phyloP scores from a whole-genome alignment of 1,284 basidiomycete genomes.

The Sporisorium sorghi region DNA sequence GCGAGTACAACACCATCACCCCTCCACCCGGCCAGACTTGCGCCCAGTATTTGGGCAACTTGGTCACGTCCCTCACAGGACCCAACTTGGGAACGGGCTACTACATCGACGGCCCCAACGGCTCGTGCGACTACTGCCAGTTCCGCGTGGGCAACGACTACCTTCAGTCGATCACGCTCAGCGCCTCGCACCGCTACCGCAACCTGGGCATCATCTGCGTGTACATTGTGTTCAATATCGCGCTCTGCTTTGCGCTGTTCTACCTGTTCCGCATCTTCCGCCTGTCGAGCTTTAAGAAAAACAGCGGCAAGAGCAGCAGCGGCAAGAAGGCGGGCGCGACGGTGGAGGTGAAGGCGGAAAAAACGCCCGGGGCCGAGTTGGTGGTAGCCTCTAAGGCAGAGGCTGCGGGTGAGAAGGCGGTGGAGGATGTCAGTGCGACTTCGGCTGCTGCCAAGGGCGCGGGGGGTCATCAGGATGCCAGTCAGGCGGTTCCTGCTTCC shows the following conservation, averaged over 20 bases:
- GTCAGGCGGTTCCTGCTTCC: not conserved
- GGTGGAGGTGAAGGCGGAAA: not conserved
- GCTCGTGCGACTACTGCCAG: slow-evolving; percentile 71
- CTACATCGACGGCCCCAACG: slow-evolving; percentile 40
- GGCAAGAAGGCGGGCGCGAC: slow-evolving; percentile 17
- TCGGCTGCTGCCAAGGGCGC: slow-evolving; percentile 26
- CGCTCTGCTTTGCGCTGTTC: slow-evolving; percentile 53
- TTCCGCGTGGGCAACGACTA: slow-evolving; percentile 75
- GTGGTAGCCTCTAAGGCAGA: slow-evolving; percentile 10
- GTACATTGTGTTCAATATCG: slow-evolving; percentile 76
- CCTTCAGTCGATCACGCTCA: slow-evolving; percentile 60
- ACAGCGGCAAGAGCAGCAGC: slow-evolving; percentile 14
- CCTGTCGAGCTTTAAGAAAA: slow-evolving; percentile 27
- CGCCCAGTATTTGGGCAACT: slow-evolving; percentile 70
- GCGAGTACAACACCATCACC: slow-evolving; percentile 70
- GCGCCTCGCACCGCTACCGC: slow-evolving; percentile 45
- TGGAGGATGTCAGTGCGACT: slow-evolving; percentile 11
- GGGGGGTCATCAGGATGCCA: slow-evolving; percentile 6
- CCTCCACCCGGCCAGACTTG: slow-evolving; percentile 71
- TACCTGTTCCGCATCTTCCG: slow-evolving; percentile 59
- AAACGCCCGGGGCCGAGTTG: not conserved
- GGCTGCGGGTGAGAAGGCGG: slow-evolving; percentile 11
- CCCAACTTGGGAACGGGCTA: slow-evolving; percentile 48
- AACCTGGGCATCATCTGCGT: slow-evolving; percentile 73
- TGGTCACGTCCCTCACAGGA: slow-evolving; percentile 44